Evolutionary conservation across 768 basidiomycete species (phyloP).

Genomic region (Holtermannia corniformis): DNA sequence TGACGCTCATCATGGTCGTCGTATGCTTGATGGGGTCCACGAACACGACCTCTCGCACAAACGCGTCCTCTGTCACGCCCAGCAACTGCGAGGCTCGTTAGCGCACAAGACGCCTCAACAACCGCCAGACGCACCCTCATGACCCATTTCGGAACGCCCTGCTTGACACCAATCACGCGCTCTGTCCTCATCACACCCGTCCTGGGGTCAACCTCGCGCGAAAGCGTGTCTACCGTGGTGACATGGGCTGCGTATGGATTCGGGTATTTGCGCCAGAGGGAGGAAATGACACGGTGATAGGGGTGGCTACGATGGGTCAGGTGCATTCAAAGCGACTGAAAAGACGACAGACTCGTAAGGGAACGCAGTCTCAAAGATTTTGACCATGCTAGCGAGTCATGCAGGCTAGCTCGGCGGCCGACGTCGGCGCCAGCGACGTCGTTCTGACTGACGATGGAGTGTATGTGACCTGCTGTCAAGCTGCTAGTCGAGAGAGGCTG

Average conservation of each 20-base stretch:
- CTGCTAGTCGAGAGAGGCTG: no score
- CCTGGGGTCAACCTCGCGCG: slow-evolving; percentile 71
- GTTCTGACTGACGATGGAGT: no score
- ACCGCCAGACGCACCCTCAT: slow-evolving; percentile 58
- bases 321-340: neutral
- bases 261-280: slow-evolving; percentile 94
- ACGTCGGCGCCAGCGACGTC: no score
- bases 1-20: slow-evolving; percentile 80
- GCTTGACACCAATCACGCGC: slow-evolving; percentile 81
- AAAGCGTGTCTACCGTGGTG: slow-evolving; percentile 51
- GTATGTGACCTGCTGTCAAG: no score
- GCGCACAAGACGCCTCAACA: no score
- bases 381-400: slow-evolving; percentile 8
- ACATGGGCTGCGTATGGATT: slow-evolving; percentile 51
- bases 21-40: slow-evolving; percentile 72
- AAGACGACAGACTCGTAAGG: slow-evolving; percentile 6
- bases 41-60: slow-evolving; percentile 88
- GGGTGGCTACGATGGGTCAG: slow-evolving; percentile 62
- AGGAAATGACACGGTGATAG: slow-evolving; percentile 82
- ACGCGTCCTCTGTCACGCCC: slow-evolving; percentile 87
- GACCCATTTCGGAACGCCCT: slow-evolving; percentile 84
- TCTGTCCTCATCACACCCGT: slow-evolving; percentile 79
- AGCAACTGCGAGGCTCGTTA: no score
- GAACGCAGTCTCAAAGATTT: slow-evolving; percentile 12
- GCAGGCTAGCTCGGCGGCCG: no score